Evolutionary conservation across 148 eudicot genomes (phyloP), one percentile per base, ranked within the genome.

Genomic region (Dysphania ambrosioides): DNA sequence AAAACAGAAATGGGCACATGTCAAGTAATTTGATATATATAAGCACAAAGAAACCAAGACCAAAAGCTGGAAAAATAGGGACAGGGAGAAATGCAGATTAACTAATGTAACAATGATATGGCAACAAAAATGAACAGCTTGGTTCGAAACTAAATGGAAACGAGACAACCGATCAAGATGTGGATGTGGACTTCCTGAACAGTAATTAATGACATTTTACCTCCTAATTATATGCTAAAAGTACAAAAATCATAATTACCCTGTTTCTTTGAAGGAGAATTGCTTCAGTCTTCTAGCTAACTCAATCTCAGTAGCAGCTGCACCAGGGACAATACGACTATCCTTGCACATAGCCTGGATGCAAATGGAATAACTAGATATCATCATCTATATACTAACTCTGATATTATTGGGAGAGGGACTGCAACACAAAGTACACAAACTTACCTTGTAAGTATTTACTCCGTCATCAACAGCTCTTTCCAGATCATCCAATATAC

Each of bases 391-490:
- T 56, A 68, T 41, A 75, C 13, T 40, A 29, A 73, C 8, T 23
- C 70, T 66, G 58, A 74, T 63, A 73, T 23, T 30, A 26, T 64
- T 27, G 44, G 4, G n/a, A n/a, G n/a, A n/a, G n/a, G 21, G 21
- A 61, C 6, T 13, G 15, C 0, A 65, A 56, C 32, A 78, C 31
- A 41, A 27, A 53, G 6, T 38, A 34, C 44, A 32, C 3, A 18
- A 13, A 26, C 72, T 66, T 74, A 83, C 97, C 96, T 90, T 94
- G 79, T 92, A 94, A 4, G 97, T 86, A 73, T 94, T 94, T 56
- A 92, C 98, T 79, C 98, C 98, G 75, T 94, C 97, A 77, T 94
- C 96, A 65, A 94, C 92, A 57, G 99, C 99, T 81, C 97, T 92
- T 85, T 95, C 98, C 81, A 95, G 89, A 81, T 95, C 98, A 87